phyloP scores from a whole-genome alignment of 2,329 filamentous ascomycete species.

The Cercospora beticola region DNA sequence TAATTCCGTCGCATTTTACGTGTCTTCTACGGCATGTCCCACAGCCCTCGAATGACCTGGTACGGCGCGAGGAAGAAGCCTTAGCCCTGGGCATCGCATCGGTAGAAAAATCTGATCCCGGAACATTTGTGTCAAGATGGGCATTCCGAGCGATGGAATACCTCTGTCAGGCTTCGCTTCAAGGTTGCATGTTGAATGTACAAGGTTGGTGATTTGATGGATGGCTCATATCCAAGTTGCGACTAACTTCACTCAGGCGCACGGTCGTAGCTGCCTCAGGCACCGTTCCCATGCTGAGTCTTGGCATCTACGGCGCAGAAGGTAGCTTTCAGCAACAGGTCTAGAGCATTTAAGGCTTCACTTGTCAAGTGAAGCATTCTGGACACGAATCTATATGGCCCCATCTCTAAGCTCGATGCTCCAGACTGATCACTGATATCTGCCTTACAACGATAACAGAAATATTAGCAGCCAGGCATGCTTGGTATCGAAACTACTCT shows the following conservation, averaged over 20 bases:
- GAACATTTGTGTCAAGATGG: neutral
- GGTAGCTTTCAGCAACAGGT: neutral
- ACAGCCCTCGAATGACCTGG: slow-evolving; percentile 15
- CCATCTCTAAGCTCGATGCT: neutral
- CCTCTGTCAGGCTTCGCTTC: neutral
- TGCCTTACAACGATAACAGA: no score
- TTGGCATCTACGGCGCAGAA: neutral
- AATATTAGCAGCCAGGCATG: no score
- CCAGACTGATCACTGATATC: no score
- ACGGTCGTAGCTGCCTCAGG: neutral
- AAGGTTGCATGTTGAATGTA: neutral
- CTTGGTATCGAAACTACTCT: no score
- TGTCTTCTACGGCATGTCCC: slow-evolving; percentile 1
- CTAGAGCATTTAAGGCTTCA: neutral
- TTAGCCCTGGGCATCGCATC: slow-evolving; percentile 25
- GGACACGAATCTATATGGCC: neutral
- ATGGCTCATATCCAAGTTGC: neutral
- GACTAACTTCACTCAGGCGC: neutral
- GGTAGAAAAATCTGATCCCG: neutral
- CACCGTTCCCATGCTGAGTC: neutral
- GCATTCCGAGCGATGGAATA: neutral
- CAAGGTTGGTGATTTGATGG: neutral
- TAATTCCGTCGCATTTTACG: slow-evolving; percentile 9
- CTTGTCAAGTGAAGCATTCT: neutral
- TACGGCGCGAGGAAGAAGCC: slow-evolving; percentile 7